These are phyloP conservation scores for Hyparrhenia diplandra DNA, from an alignment of 176 grass and related monocot species.

Conservation along the genomic window DNA sequence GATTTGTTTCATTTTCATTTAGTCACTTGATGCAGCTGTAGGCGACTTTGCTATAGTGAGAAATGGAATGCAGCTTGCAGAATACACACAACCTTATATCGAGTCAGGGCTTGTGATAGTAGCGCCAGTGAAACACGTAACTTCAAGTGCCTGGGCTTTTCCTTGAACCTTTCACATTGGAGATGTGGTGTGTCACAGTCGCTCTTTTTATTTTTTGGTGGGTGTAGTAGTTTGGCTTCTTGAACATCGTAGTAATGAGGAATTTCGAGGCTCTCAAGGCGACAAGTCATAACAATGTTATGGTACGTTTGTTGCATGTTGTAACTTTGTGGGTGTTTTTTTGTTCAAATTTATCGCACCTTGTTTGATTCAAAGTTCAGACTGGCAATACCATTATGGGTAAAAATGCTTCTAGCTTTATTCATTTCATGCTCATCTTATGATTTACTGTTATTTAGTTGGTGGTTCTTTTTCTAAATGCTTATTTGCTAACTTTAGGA, in stretches of 20 bases:
- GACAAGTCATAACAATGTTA: conserved; percentile 64
- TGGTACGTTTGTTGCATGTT: conserved; percentile 41
- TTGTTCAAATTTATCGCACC: not conserved
- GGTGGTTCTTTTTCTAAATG: not conserved
- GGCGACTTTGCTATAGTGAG: conserved; percentile 80
- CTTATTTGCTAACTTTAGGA: not conserved
- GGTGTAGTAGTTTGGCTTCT: conserved; percentile 86
- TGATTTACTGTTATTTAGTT: conserved; percentile 8
- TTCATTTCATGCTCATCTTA: not conserved
- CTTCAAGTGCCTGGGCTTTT: conserved; percentile 77
- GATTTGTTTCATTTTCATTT: no score
- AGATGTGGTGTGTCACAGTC: conserved; percentile 80
- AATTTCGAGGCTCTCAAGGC: conserved; percentile 63
- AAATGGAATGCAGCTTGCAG: conserved; percentile 64
- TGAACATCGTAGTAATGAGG: conserved; percentile 65
- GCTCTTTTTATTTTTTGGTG: conserved; percentile 75
- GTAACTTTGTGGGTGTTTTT: not conserved
- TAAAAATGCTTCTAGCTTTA: not conserved
- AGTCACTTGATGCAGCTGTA: no score
- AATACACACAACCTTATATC: conserved; percentile 76
- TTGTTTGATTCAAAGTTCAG: not conserved
- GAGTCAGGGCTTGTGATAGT: conserved; percentile 82
- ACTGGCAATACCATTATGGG: not conserved
- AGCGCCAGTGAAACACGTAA: conserved; percentile 26
- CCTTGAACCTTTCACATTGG: conserved; percentile 73